Base-by-base conservation (phyloP, 1,139 yeast species). In the Debaryomycetaceae sp. region DNA sequence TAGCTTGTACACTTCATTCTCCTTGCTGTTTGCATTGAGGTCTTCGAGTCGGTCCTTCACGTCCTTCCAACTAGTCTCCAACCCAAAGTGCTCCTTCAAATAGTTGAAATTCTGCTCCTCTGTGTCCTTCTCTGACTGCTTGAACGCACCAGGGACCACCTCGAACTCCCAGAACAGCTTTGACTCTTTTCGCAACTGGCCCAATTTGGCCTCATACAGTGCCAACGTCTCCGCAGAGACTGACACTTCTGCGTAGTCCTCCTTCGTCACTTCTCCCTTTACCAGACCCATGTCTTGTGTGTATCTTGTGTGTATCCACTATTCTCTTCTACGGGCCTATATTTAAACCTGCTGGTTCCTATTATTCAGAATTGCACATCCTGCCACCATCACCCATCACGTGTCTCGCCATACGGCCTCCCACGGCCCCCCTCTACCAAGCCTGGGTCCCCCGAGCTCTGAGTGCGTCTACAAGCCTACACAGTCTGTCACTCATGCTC, bases 81-180 rank as follows among this genome's bases (percentile, higher is more conserved):
- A 52, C 2, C 79, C 79, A 49, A 74, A 71, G 48, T 72, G 64
- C 46, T 72, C 70, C 9, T 60, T 56, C 38, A 73, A 58, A 51
- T 72, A 72, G 51, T 72, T 61, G 51, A 73, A 74, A 22, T 49
- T 55, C 36, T 57, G 52, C 27, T 68, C 75, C 52, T 74, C 75
- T 0, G 78, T 73, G 1, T 55, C 64, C 1, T 53, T 40, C 22
- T 56, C 50, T 36, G 76, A 68, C 51, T 74, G 79, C 52, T 66
- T 59, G 59, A 74, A 74, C 36, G 59, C 52, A 11, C 58, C 61
- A 0, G 72, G 72, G 3, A 72, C 75, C 7, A 65, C 55, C 41
- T 67, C 70, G 45, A 72, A 74, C 29, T 49, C 52, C 78, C 78
- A 74, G 38, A 51, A 52, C 34, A 36, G 41, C 8, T 34, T 34